A percentile compares a stretch with the other conserved stretches of the same genome.
Evolutionary conservation across 352 stramenopile species (phyloP).

Genomic region (Thalassiosira gravida): DNA sequence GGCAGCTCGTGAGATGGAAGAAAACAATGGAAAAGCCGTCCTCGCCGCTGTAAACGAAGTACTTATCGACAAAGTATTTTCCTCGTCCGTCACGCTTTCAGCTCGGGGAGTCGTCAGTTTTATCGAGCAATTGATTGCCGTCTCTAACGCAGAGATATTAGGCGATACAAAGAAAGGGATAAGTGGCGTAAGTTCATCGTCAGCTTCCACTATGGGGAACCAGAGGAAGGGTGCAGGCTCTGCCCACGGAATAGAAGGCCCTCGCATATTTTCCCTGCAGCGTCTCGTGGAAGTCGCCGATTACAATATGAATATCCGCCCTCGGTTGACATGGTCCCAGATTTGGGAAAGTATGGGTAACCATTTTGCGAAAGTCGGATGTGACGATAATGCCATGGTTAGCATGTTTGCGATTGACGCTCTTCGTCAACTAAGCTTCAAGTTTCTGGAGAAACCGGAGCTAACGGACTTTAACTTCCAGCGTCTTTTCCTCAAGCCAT

Average conservation of each 20-base stretch:
- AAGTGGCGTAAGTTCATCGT: slow-evolving; percentile 68
- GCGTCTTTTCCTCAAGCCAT: slow-evolving; percentile 95
- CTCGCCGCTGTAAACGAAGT: slow-evolving; percentile 83
- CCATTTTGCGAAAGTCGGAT: slow-evolving; percentile 97
- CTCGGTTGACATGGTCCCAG: slow-evolving; percentile 95
- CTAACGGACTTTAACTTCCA: slow-evolving; percentile 99
- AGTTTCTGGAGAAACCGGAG: slow-evolving; percentile 98
- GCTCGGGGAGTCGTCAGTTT: slow-evolving; percentile 79
- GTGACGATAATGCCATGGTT: slow-evolving; percentile 94
- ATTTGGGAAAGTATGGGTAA: slow-evolving; percentile 95
- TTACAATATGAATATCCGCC: slow-evolving; percentile 97
- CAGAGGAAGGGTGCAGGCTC: slow-evolving; percentile 65
- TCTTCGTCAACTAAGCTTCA: slow-evolving; percentile 98
- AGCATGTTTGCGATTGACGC: slow-evolving; percentile 99
- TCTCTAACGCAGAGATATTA: slow-evolving; percentile 84
- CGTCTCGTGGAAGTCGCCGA: slow-evolving; percentile 99
- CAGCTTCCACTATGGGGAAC: slow-evolving; percentile 18
- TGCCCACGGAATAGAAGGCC: slow-evolving; percentile 83
- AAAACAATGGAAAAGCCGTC: slow-evolving; percentile 80
- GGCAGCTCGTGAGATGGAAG: slow-evolving; percentile 71
- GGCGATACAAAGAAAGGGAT: slow-evolving; percentile 81
- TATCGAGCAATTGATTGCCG: slow-evolving; percentile 82
- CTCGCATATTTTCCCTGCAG: slow-evolving; percentile 97
- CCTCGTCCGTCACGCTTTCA: slow-evolving; percentile 81
- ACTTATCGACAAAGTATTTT: slow-evolving; percentile 87